Evolutionary conservation across 2,329 filamentous ascomycete genomes (phyloP).

Genomic region (Stemphylium lycopersici): DNA sequence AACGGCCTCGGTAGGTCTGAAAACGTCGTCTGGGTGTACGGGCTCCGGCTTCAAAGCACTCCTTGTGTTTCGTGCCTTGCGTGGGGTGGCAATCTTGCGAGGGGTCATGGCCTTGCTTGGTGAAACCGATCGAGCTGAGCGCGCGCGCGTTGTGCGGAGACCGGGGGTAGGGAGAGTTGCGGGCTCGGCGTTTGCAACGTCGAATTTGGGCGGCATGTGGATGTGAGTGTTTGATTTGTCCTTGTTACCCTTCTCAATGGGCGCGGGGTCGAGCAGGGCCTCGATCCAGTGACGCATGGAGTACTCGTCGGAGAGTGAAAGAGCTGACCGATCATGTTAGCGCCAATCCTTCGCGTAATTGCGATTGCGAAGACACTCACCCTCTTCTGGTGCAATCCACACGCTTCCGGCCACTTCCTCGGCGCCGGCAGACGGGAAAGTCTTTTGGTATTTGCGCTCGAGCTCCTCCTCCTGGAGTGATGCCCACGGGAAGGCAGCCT

Average conservation of each 20-base stretch:
- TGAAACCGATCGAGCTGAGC: conserved; percentile 65
- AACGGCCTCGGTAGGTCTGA: conserved; percentile 54
- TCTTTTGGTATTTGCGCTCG: conserved; percentile 85
- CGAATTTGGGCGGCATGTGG: conserved; percentile 79
- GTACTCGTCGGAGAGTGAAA: conserved; percentile 86
- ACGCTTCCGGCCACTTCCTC: conserved; percentile 97
- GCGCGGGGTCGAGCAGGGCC: conserved; percentile 87
- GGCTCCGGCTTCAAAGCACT: conserved; percentile 36
- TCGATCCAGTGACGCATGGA: conserved; percentile 84
- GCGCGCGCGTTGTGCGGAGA: conserved; percentile 52
- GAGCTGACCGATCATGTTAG: conserved; percentile 62
- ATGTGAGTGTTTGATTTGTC: conserved; percentile 75
- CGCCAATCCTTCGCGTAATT: background rate
- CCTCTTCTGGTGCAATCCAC: conserved; percentile 84
- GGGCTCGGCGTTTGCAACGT: conserved; percentile 55
- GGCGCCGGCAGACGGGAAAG: conserved; percentile 76
- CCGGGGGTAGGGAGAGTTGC: conserved; percentile 18
- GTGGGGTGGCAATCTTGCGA: conserved; percentile 59
- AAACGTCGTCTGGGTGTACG: conserved; percentile 38
- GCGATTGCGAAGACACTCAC: conserved; percentile 49
- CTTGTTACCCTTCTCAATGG: conserved; percentile 71
- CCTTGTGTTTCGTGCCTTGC: conserved; percentile 59
- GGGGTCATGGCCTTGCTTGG: conserved; percentile 59
- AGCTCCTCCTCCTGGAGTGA: conserved; percentile 72
- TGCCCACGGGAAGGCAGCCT: conserved; percentile 83